phyloP scores from a whole-genome alignment of 345 rosid species.

The Cardiospermum halicacabum region DNA sequence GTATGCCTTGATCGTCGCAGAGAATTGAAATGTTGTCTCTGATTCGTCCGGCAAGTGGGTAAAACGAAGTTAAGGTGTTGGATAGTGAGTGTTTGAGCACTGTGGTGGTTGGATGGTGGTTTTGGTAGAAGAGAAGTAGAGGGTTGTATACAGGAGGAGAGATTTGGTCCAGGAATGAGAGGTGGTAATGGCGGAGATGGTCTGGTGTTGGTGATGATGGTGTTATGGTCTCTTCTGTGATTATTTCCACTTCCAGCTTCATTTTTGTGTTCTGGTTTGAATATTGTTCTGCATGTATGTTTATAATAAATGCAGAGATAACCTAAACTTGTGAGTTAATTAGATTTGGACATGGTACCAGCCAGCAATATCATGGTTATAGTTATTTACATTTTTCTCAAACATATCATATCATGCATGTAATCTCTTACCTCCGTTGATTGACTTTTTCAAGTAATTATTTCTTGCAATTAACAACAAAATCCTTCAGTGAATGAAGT shows the following conservation, averaged over 20 bases:
- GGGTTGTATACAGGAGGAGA: neutral
- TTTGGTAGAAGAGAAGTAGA: neutral
- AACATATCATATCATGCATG: neutral
- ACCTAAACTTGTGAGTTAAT: neutral
- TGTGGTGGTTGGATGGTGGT: neutral
- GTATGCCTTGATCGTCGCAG: slow-evolving; percentile 31
- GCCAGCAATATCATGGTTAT: neutral
- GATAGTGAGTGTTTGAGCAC: neutral
- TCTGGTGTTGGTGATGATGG: neutral
- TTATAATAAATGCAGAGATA: too few relatives aligned
- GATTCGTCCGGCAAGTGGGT: neutral
- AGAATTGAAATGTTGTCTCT: slow-evolving; percentile 7
- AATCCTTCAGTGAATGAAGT: neutral
- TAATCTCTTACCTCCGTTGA: too few relatives aligned
- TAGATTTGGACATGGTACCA: neutral
- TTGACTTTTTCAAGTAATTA: neutral
- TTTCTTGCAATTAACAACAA: neutral
- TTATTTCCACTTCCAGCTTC: neutral
- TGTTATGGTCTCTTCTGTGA: neutral
- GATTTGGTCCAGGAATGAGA: neutral
- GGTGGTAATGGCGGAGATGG: neutral
- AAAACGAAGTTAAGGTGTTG: neutral
- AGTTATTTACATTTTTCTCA: neutral
- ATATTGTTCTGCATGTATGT: neutral
- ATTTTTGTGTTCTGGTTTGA: neutral